Conservation (phyloP, 805 yeast genomes). For the Lipomyces lipofer region DNA sequence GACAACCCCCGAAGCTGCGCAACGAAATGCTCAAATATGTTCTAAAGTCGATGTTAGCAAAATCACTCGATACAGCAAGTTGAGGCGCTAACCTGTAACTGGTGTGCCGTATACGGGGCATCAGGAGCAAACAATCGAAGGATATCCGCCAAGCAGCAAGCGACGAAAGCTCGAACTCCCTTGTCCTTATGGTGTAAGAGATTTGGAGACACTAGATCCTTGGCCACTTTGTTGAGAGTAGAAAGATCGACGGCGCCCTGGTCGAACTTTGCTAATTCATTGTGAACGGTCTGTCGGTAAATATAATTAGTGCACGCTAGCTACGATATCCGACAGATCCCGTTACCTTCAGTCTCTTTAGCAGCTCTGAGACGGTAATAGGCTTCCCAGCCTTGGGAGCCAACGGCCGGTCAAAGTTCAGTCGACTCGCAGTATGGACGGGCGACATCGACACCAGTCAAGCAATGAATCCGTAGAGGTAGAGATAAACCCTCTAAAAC, state of each 20-base stretch:
- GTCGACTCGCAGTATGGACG: slow-evolving; percentile 2
- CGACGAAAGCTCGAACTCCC: slow-evolving; percentile 68
- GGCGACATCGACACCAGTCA: slow-evolving; percentile 6
- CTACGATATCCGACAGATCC: slow-evolving; percentile 1
- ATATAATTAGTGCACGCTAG: slow-evolving; percentile 18
- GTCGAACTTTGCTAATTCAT: slow-evolving; percentile 61
- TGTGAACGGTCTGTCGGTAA: slow-evolving; percentile 51
- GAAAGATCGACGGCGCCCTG: slow-evolving; percentile 57
- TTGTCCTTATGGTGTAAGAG: slow-evolving; percentile 59
- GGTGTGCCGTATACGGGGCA: slow-evolving; percentile 74
- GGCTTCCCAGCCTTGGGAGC: slow-evolving; percentile 58
- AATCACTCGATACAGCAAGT: background rate
- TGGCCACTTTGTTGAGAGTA: slow-evolving; percentile 49
- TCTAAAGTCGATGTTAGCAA: slow-evolving; percentile 8
- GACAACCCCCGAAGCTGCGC: slow-evolving; percentile 58
- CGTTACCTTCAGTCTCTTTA: slow-evolving; percentile 54
- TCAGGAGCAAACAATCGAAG: slow-evolving; percentile 82
- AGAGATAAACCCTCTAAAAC: too few species aligned
- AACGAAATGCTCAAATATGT: slow-evolving; percentile 66
- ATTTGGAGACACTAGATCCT: slow-evolving; percentile 58
- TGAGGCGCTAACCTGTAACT: slow-evolving; percentile 47
- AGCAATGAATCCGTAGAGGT: background rate
- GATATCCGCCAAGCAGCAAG: slow-evolving; percentile 76
- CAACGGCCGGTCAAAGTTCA: slow-evolving; percentile 49
- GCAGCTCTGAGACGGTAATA: slow-evolving; percentile 62